Conservation (phyloP, 2,329 filamentous ascomycete species). For the Epichloe hybrida region DNA sequence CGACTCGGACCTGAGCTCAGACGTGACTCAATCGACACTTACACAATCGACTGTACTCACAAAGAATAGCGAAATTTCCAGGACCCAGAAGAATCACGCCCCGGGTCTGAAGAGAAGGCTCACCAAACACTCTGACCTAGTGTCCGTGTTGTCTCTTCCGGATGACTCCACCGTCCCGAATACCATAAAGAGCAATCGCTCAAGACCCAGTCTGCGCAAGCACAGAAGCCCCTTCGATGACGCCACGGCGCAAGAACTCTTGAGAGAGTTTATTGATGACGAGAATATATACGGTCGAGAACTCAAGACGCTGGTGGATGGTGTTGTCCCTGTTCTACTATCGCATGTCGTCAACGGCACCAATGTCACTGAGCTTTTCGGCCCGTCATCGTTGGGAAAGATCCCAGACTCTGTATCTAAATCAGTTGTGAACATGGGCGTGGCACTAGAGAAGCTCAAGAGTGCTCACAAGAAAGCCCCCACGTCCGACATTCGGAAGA, state of each 20-base stretch:
- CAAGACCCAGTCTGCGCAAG: slow-evolving; percentile 65
- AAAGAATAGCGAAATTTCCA: slow-evolving; percentile 23
- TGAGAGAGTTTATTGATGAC: slow-evolving; percentile 69
- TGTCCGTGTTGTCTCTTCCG: slow-evolving; percentile 76
- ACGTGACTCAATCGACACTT: slow-evolving; percentile 33
- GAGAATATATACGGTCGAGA: slow-evolving; percentile 83
- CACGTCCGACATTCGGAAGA: slow-evolving; percentile 52
- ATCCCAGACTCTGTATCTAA: slow-evolving; percentile 55
- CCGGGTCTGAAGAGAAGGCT: slow-evolving; percentile 57
- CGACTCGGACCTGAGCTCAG: slow-evolving; percentile 37
- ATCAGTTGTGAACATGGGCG: slow-evolving; percentile 87
- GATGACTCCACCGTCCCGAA: slow-evolving; percentile 41
- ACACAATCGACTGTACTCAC: slow-evolving; percentile 39
- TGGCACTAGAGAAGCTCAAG: slow-evolving; percentile 74
- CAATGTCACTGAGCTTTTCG: slow-evolving; percentile 54
- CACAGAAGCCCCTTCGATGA: slow-evolving; percentile 52
- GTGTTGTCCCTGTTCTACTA: slow-evolving; percentile 84
- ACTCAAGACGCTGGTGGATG: slow-evolving; percentile 83
- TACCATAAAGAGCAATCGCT: slow-evolving; percentile 56
- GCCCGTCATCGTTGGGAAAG: slow-evolving; percentile 30
- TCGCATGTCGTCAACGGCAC: slow-evolving; percentile 67
- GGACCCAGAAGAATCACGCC: slow-evolving; percentile 24
- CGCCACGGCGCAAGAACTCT: slow-evolving; percentile 60
- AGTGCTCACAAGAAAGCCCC: slow-evolving; percentile 70
- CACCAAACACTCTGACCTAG: slow-evolving; percentile 85